Evolutionary conservation across 1,139 yeast genomes (phyloP), one percentile per base, ranked within the genome.

Genomic region (Suhomyces guaymorum): DNA sequence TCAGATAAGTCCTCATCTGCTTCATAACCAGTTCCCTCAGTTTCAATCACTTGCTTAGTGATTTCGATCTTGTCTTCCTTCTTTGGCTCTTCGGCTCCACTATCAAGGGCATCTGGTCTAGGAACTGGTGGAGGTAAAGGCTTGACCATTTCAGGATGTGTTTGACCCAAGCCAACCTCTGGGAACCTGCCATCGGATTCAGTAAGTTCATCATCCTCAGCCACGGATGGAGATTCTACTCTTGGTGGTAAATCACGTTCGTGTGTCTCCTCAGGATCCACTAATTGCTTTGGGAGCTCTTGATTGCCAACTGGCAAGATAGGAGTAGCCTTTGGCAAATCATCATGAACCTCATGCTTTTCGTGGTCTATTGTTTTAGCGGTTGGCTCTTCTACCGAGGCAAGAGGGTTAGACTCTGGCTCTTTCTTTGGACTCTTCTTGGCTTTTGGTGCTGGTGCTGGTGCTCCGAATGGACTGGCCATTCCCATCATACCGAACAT

Each of bases 401-500:
- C n/a, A n/a, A n/a, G n/a, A n/a, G n/a, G 19, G 7, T 17, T 17
- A 17, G 8, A 8, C 8, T 17, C 19, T 5, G 19, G 19, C 8
- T 31, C 11, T 14, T 23, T 12, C 6, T 28, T 8, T 37, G 22
- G 45, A 41, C 28, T 35, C 47, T 30, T 50, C 55, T 22, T 45
- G 44, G n/a, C 39, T 12, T 48, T 38, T 7, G 53, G 30, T 17
- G 39, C 43, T 11, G 43, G 47, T 2, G 69, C 52, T 53, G 77
- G 63, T 53, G 66, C 38, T 69, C 80, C 66, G 59, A 73, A 64
- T 33, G 82, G 82, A 47, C 74, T 59, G 37, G 75, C 71, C 63
- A 81, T 79, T 3, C 86, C 87, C 73, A 82, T 78, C 80, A 82
- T 80, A 23, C 92, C 92, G 61, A 79, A 78, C 84, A 85, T 83